Conservation (phyloP, 257 asterid genomes). For the Solanum ossicruentum region DNA sequence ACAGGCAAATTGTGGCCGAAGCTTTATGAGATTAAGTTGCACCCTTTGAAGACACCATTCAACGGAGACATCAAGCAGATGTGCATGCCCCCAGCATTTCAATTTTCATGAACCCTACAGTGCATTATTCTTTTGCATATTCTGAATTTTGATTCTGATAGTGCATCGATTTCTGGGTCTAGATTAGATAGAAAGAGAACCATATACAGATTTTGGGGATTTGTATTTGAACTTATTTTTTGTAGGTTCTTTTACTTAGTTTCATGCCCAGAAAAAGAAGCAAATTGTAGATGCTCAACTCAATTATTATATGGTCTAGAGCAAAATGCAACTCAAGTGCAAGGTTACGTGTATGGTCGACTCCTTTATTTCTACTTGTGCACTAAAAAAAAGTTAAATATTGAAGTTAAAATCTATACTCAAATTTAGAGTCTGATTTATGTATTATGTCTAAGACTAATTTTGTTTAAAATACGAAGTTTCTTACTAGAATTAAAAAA, state of each 20-base stretch:
- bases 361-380: too few species aligned
- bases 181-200: neutral
- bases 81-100: slow-evolving; percentile 11
- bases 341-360: neutral
- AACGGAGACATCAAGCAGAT: slow-evolving; percentile 12
- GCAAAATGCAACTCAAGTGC: neutral
- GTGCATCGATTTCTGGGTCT: neutral
- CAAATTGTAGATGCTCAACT: neutral
- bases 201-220: neutral
- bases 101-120: neutral
- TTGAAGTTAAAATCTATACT: too few species aligned
- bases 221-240: neutral
- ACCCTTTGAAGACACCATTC: slow-evolving; percentile 14
- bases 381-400: too few species aligned
- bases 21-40: slow-evolving; percentile 27
- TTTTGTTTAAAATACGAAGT: too few species aligned
- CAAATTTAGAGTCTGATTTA: too few species aligned
- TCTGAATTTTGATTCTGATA: neutral
- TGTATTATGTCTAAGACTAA: too few species aligned
- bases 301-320: neutral
- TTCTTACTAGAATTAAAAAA: too few species aligned
- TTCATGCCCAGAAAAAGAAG: neutral
- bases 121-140: neutral
- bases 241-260: neutral
- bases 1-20: slow-evolving; percentile 38